These are phyloP conservation scores for Dimargaris xerosporica DNA, from an alignment of 192 early-diverging fungal species.

Conservation along the genomic window DNA sequence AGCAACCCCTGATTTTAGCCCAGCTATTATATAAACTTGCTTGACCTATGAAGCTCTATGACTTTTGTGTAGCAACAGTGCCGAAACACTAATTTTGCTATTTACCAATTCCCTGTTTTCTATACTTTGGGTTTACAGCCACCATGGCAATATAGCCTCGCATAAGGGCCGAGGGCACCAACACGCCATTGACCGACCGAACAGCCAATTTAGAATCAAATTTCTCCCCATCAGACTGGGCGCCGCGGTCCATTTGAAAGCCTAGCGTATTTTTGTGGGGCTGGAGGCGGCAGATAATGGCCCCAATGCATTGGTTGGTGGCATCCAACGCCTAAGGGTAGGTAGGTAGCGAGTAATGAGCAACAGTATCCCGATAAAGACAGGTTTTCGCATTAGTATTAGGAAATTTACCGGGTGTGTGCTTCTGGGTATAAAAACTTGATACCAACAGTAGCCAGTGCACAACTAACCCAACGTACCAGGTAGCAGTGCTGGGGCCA, in stretches of 20 bases:
- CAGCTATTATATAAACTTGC: neutral
- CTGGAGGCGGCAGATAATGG: constrained; percentile 83
- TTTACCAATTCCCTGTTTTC: constrained; percentile 65
- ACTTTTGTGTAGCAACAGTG: neutral
- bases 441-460: neutral
- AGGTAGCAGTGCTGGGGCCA: constrained; percentile 6
- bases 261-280: constrained; percentile 34
- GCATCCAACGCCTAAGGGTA: constrained; percentile 36
- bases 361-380: neutral
- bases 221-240: neutral
- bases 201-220: neutral
- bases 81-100: neutral
- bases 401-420: no score
- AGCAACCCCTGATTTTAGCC: neutral
- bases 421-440: neutral
- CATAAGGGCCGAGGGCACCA: constrained; percentile 9
- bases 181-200: neutral
- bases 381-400: neutral
- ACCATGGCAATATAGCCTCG: constrained; percentile 99
- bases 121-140: constrained; percentile 64
- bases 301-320: constrained; percentile 49
- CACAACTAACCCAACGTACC: neutral
- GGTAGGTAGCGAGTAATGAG: neutral
- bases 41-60: no score
- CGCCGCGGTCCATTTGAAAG: neutral